Conservation (phyloP, 2,329 filamentous ascomycete species). For the Sphaerulina populicola region DNA sequence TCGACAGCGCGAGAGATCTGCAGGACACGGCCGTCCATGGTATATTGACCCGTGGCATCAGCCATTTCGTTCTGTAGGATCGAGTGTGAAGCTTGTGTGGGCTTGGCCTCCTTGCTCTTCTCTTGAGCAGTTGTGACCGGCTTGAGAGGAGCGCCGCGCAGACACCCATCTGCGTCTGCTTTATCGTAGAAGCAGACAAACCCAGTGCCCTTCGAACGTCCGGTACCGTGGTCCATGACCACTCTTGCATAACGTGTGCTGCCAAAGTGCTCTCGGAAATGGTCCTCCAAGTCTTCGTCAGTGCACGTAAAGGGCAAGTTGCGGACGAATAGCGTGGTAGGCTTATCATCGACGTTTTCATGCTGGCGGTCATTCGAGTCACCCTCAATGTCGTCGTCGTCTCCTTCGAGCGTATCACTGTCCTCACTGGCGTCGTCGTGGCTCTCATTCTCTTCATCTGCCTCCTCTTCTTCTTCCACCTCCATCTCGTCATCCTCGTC, state of each 20-base stretch:
- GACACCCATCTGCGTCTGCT: slow-evolving; percentile 66
- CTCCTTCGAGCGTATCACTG: slow-evolving; percentile 28
- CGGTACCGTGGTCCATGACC: slow-evolving; percentile 77
- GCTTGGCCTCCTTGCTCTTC: slow-evolving; percentile 22
- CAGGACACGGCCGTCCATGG: slow-evolving; percentile 78
- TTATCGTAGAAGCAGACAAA: slow-evolving; percentile 86
- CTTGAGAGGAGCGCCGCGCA: slow-evolving; percentile 62
- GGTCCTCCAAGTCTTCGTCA: slow-evolving; percentile 71
- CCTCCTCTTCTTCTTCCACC: slow-evolving; percentile 28
- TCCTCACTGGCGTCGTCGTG: slow-evolving; percentile 27
- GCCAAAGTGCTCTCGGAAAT: slow-evolving; percentile 75
- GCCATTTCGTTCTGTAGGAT: slow-evolving; percentile 78
- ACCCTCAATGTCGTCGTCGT: slow-evolving; percentile 37
- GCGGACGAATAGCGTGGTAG: slow-evolving; percentile 78
- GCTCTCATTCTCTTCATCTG: slow-evolving; percentile 17
- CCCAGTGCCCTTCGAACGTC: slow-evolving; percentile 80
- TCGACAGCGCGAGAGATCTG: slow-evolving; percentile 78
- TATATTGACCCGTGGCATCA: slow-evolving; percentile 78
- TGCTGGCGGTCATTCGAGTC: slow-evolving; percentile 38
- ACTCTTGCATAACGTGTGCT: slow-evolving; percentile 82
- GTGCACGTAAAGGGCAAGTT: slow-evolving; percentile 86
- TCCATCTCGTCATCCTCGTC: slow-evolving; percentile 27
- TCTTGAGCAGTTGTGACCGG: slow-evolving; percentile 30
- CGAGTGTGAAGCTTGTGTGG: slow-evolving; percentile 56
- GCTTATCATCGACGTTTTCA: slow-evolving; percentile 51